phyloP scores from a whole-genome alignment of 2,329 filamentous ascomycete genomes.

The Aureobasidium musti region DNA sequence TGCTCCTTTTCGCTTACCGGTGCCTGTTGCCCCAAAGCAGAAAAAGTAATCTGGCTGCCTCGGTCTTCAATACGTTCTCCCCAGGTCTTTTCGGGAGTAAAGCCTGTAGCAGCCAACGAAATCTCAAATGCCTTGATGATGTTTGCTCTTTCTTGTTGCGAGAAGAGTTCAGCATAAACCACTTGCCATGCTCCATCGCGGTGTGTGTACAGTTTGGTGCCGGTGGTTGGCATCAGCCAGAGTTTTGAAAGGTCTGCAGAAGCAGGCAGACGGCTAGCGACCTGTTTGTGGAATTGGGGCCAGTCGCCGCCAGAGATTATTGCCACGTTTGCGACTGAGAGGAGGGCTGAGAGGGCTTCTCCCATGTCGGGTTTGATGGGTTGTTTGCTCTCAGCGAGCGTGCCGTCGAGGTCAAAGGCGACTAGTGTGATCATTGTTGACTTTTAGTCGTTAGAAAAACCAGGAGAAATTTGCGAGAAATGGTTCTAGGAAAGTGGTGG shows the following conservation, averaged over 20 bases:
- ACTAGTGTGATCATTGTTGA: conserved; percentile 42
- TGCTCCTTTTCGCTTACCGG: conserved; percentile 43
- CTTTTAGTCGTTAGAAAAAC: neutral
- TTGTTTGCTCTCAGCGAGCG: conserved; percentile 45
- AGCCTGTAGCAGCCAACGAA: conserved; percentile 43
- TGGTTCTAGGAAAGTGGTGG: no score
- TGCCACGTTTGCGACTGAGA: conserved; percentile 45
- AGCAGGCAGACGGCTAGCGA: conserved; percentile 44
- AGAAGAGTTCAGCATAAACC: conserved; percentile 47
- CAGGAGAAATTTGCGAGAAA: neutral
- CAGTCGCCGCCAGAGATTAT: conserved; percentile 49
- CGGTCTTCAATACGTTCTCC: conserved; percentile 47
- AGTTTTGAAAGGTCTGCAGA: conserved; percentile 44
- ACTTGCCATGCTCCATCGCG: conserved; percentile 39
- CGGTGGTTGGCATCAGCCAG: conserved; percentile 50
- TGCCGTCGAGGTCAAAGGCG: conserved; percentile 46
- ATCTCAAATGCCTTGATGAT: conserved; percentile 44
- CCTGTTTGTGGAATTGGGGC: conserved; percentile 48
- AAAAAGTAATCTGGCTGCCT: conserved; percentile 49
- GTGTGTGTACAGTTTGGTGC: conserved; percentile 47
- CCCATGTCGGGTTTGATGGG: conserved; percentile 42
- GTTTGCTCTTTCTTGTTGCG: conserved; percentile 36
- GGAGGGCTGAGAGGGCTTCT: conserved; percentile 42
- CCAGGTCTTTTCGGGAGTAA: conserved; percentile 46
- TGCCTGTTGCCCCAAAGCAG: conserved; percentile 47